Evolutionary conservation across 192 early-diverging fungal species (phyloP), one percentile per base, ranked within the genome.

Genomic region (Spinellus fusiger): DNA sequence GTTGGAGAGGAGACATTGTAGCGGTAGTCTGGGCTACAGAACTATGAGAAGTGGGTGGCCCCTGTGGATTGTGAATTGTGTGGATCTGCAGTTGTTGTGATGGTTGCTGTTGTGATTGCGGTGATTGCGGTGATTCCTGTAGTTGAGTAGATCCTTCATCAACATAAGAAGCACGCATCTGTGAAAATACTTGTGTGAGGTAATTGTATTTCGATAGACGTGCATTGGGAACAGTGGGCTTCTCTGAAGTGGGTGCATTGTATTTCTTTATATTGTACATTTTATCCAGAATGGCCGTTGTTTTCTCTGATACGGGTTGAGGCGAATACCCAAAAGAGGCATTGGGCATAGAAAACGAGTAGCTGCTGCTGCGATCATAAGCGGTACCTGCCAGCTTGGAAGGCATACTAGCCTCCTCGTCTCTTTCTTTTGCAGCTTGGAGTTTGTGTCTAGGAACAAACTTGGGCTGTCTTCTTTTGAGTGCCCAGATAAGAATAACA

Each of bases 181-280:
- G 73, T 12, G 68, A 62, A 55, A 74, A 70, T 18, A 64, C 73
- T 63, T 74, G 52, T 15, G 73, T 46, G 8, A 74, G 35, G 49
- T 70, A 74, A 32, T 70, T 70, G 37, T 74, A 74, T 54, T 70
- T 70, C 28, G 73, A 74, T 22, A 74, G 37, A 25, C 73, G 63
- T 38, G 68, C 68, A 4, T n/a, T 49, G 31, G 13, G 6, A 7
- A 18, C 20, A 4, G 54, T 29, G 20, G 55, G 28, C 5, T 10
- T 5, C 35, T 10, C 25, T 27, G 29, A 3, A 15, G 1, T 38
- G 6, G 13, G 12, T 1, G 37, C 23, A 13, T 60, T 60, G 58
- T 60, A 60, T 31, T 49, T 16, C 27, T 60, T 60, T 18, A 59
- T 50, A 40, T 59, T 59, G 35, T 66, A 66, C 12, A 58, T 49